phyloP scores from a whole-genome alignment of 495 filamentous ascomycete genomes.

The Pyrenula massariospora region DNA sequence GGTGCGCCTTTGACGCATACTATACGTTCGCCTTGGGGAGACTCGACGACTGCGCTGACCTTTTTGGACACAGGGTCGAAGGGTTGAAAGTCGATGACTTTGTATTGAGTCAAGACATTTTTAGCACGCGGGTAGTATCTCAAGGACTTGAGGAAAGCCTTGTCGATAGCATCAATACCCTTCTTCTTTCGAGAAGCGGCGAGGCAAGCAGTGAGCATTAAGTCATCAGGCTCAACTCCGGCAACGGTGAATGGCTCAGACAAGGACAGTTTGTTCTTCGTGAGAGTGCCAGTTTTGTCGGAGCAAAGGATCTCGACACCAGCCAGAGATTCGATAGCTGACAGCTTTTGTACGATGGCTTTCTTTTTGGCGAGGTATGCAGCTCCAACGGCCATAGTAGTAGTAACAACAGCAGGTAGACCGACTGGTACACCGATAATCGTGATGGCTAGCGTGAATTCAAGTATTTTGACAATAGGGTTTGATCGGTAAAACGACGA shows the following conservation, averaged over 20 bases:
- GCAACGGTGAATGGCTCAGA: constrained; percentile 71
- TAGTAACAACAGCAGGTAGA: constrained; percentile 91
- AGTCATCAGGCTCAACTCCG: constrained; percentile 68
- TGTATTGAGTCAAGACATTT: constrained; percentile 60
- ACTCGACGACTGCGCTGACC: constrained; percentile 73
- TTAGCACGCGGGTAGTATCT: constrained; percentile 71
- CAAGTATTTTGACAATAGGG: constrained; percentile 59
- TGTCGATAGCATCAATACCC: constrained; percentile 91
- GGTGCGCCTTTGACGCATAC: constrained; percentile 88
- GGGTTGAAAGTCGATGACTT: constrained; percentile 68
- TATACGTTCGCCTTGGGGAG: constrained; percentile 67
- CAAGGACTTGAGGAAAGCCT: constrained; percentile 79
- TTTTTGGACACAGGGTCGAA: constrained; percentile 95
- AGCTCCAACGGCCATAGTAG: constrained; percentile 92
- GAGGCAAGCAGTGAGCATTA: constrained; percentile 85
- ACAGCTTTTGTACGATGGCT: constrained; percentile 93
- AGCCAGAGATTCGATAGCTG: constrained; percentile 86
- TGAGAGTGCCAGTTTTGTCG: constrained; percentile 81
- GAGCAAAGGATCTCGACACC: constrained; percentile 96
- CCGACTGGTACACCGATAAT: constrained; percentile 94
- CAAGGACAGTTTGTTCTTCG: constrained; percentile 84
- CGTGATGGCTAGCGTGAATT: constrained; percentile 73
- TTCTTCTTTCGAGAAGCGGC: constrained; percentile 90
- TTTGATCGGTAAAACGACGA: constrained; percentile 80
- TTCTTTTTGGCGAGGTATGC: constrained; percentile 91